phyloP scores from a whole-genome alignment of 2,329 filamentous ascomycete species.

The Clonostachys rosea region DNA sequence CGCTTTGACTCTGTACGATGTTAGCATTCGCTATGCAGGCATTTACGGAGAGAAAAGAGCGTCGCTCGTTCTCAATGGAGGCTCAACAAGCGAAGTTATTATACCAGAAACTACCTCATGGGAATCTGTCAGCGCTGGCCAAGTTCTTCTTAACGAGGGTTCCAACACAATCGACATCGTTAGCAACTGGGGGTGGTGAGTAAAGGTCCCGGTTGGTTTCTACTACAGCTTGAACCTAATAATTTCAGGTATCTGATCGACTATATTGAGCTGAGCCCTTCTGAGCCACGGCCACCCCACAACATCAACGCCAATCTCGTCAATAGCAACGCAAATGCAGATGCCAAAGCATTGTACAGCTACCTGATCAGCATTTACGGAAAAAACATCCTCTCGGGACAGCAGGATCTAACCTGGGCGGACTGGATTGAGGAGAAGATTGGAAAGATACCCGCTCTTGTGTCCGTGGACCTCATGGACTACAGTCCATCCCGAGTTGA shows the following conservation, averaged over 20 bases:
- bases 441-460: slow-evolving; percentile 40
- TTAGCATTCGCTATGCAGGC: slow-evolving; percentile 35
- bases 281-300: slow-evolving; percentile 27
- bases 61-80: slow-evolving; percentile 33
- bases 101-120: slow-evolving; percentile 30
- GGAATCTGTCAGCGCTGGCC: slow-evolving; percentile 31
- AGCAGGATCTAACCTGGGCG: slow-evolving; percentile 36
- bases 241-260: slow-evolving; percentile 32
- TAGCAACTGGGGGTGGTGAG: slow-evolving; percentile 42
- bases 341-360: slow-evolving; percentile 28
- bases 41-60: slow-evolving; percentile 40
- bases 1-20: slow-evolving; percentile 31
- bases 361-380: slow-evolving; percentile 39
- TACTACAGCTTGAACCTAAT: no score
- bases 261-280: slow-evolving; percentile 29
- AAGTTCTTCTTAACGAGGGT: slow-evolving; percentile 35
- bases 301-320: slow-evolving; percentile 28
- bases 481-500: slow-evolving; percentile 40
- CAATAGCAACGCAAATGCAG: slow-evolving; percentile 26
- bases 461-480: slow-evolving; percentile 42
- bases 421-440: slow-evolving; percentile 36
- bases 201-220: not conserved
- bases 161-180: slow-evolving; percentile 37
- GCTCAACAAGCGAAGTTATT: slow-evolving; percentile 30
- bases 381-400: slow-evolving; percentile 40